A percentile compares a stretch with the other conserved stretches of the same genome.
Evolutionary conservation across 2,329 filamentous ascomycete genomes (phyloP).

Genomic region (Coniochaeta sp.): DNA sequence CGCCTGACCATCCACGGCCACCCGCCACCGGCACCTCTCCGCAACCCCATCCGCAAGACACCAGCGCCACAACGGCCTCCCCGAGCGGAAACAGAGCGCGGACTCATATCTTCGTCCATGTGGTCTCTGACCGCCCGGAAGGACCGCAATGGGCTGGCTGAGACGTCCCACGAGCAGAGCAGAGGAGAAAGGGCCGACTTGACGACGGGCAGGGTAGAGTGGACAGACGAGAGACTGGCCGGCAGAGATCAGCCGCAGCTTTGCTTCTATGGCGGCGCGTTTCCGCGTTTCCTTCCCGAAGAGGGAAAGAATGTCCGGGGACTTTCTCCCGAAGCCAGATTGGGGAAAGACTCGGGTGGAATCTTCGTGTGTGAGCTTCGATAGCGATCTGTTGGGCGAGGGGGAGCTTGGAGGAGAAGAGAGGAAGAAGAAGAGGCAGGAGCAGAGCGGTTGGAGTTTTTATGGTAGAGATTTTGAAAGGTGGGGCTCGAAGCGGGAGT

Average conservation of each 20-base stretch:
- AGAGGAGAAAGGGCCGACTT: conserved; percentile 18
- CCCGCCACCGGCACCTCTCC: conserved; percentile 28
- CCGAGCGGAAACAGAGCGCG: conserved; percentile 36
- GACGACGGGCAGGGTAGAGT: conserved; percentile 19
- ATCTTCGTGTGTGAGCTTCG: conserved; percentile 94
- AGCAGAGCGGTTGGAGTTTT: conserved; percentile 12
- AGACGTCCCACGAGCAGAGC: conserved; percentile 5
- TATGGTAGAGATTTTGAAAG: conserved; percentile 10
- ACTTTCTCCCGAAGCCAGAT: conserved; percentile 98
- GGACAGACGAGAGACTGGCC: conserved; percentile 39
- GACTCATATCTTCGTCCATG: conserved; percentile 89
- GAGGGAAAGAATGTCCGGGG: conserved; percentile 71
- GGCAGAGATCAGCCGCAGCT: conserved; percentile 72
- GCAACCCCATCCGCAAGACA: conserved; percentile 3
- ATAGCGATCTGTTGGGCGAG: conserved; percentile 99
- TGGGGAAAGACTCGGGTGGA: conserved; percentile 29
- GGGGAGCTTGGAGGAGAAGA: conserved; percentile 48
- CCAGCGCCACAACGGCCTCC: conserved; percentile 2
- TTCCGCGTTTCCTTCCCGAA: conserved; percentile 59
- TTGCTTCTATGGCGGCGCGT: conserved; percentile 99
- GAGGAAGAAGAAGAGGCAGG: conserved; percentile 10
- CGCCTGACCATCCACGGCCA: conserved; percentile 28
- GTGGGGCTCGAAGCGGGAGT: background rate
- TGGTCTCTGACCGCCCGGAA: conserved; percentile 31
- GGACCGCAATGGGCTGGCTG: conserved; percentile 12